Conservation (phyloP, 495 filamentous ascomycete genomes). For the Cetradonia linearis region DNA sequence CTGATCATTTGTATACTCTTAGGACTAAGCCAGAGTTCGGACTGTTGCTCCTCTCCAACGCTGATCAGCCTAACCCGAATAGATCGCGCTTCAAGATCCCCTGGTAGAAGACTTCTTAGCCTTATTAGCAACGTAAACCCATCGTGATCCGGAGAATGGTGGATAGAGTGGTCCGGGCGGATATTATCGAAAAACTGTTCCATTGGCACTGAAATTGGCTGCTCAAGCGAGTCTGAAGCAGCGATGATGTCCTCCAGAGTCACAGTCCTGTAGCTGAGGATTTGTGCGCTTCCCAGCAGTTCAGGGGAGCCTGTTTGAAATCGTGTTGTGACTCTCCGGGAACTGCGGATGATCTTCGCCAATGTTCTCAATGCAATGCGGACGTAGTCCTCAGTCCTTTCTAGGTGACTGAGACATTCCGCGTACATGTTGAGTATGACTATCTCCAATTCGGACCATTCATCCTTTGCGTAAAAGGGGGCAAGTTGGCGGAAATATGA, state of each 20-base stretch:
- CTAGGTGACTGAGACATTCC: slow-evolving; percentile 67
- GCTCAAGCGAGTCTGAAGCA: slow-evolving; percentile 50
- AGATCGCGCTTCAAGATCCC: slow-evolving; percentile 55
- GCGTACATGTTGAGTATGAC: slow-evolving; percentile 80
- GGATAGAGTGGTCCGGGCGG: slow-evolving; percentile 55
- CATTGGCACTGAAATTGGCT: slow-evolving; percentile 57
- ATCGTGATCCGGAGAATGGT: slow-evolving; percentile 62
- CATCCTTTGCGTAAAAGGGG: slow-evolving; percentile 67
- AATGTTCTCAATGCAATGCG: slow-evolving; percentile 63
- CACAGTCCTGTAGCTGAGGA: slow-evolving; percentile 43
- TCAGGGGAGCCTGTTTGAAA: slow-evolving; percentile 12
- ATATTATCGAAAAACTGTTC: slow-evolving; percentile 63
- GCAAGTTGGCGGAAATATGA: slow-evolving; percentile 72
- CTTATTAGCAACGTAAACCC: slow-evolving; percentile 64
- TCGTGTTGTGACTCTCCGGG: slow-evolving; percentile 27
- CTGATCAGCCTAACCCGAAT: slow-evolving; percentile 54
- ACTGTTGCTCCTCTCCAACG: slow-evolving; percentile 35
- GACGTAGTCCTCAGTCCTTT: slow-evolving; percentile 69
- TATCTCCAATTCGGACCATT: slow-evolving; percentile 72
- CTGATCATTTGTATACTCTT: slow-evolving; percentile 35
- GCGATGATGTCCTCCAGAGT: slow-evolving; percentile 57
- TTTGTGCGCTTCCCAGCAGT: slow-evolving; percentile 39
- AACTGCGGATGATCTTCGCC: slow-evolving; percentile 49
- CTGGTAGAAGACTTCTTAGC: slow-evolving; percentile 62
- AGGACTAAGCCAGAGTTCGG: slow-evolving; percentile 57